Conservation (phyloP, 768 basidiomycete genomes). For the Tephrocybe sp. region DNA sequence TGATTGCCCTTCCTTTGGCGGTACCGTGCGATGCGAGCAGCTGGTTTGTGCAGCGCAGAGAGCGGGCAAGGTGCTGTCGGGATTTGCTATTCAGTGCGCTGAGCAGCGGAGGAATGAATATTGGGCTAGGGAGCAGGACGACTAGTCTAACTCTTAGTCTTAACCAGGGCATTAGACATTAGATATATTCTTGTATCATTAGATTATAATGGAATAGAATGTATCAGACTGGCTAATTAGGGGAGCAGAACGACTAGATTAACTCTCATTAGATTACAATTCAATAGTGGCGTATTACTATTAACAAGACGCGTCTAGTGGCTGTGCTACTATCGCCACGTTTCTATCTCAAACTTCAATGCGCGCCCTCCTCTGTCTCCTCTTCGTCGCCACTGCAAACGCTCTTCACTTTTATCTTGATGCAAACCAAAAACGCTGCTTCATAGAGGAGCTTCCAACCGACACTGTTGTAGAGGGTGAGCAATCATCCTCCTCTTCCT, state of each 20-base stretch:
- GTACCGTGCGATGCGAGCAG: constrained; percentile 71
- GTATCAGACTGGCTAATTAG: no score
- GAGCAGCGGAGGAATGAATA: constrained; percentile 32
- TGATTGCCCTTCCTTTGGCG: constrained; percentile 67
- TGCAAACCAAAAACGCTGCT: constrained; percentile 90
- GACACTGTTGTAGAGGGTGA: constrained; percentile 95
- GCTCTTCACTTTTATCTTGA: constrained; percentile 98
- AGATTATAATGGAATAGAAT: no score
- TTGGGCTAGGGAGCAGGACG: constrained; percentile 24
- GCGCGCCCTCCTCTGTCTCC: background rate
- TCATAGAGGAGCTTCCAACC: constrained; percentile 93
- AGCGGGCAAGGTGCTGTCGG: constrained; percentile 60
- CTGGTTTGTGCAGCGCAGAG: constrained; percentile 81
- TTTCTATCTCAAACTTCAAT: no score
- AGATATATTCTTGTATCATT: no score
- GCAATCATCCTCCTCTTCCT: constrained; percentile 8
- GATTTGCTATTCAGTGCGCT: constrained; percentile 59
- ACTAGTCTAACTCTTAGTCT: constrained; percentile 28
- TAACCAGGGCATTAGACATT: constrained; percentile 3
- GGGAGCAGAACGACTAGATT: no score
- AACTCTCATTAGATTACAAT: no score
- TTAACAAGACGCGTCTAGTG: constrained; percentile 1
- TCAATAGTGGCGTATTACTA: no score
- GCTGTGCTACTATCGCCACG: constrained; percentile 2
- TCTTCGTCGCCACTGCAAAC: constrained; percentile 39